A percentile compares a stretch with the other conserved stretches of the same genome.
These are phyloP conservation scores for Aspergillus nidulans DNA, from an alignment of 495 filamentous ascomycete species.

Conservation along the genomic window DNA sequence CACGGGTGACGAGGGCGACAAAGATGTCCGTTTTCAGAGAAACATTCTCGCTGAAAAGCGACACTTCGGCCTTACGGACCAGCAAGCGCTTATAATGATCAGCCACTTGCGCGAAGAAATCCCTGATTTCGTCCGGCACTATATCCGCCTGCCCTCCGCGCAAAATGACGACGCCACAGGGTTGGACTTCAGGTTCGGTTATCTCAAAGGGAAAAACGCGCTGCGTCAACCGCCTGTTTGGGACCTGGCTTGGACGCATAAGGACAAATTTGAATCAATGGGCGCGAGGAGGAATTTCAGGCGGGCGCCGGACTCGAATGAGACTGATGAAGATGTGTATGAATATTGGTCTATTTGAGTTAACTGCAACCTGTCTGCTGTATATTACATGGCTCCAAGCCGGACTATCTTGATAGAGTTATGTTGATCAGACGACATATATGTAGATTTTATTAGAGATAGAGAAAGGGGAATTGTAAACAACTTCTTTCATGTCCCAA, in stretches of 20 bases:
- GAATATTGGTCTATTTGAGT: slow-evolving; percentile 15
- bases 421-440: neutral
- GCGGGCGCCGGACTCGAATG: neutral
- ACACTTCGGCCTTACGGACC: slow-evolving; percentile 43
- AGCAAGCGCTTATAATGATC: slow-evolving; percentile 79
- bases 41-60: slow-evolving; percentile 2
- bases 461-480: neutral
- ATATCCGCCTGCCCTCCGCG: slow-evolving; percentile 66
- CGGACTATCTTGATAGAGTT: neutral
- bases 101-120: slow-evolving; percentile 90
- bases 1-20: neutral
- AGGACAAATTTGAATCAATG: slow-evolving; percentile 14
- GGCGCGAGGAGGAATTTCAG: neutral
- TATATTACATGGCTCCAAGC: neutral
- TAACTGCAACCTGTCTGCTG: neutral
- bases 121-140: slow-evolving; percentile 70
- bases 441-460: neutral
- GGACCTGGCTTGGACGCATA: slow-evolving; percentile 28
- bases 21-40: neutral
- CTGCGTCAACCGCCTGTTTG: slow-evolving; percentile 24
- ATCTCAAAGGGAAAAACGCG: slow-evolving; percentile 17
- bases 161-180: slow-evolving; percentile 37
- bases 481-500: no score
- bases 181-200: slow-evolving; percentile 36
- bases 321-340: slow-evolving; percentile 14